These are phyloP conservation scores for Hirsutella minnesotensis DNA, from an alignment of 2,329 filamentous ascomycete species.

Conservation along the genomic window DNA sequence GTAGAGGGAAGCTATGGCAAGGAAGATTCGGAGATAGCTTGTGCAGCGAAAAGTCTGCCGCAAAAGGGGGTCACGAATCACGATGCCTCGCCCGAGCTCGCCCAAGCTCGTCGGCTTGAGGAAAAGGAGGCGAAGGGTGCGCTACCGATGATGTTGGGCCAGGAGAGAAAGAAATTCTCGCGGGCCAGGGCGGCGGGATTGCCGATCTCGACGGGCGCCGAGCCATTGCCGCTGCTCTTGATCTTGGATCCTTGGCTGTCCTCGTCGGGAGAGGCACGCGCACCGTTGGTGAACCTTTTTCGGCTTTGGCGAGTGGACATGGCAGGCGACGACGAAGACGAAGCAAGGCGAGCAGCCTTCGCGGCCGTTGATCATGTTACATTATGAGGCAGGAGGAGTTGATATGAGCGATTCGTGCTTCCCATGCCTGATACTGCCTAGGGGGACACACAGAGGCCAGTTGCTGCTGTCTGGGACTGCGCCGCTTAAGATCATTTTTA, in stretches of 20 bases:
- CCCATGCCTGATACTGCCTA: too few relatives aligned
- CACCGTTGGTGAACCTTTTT: constrained; percentile 24
- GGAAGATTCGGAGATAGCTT: constrained; percentile 69
- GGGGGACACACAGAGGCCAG: too few relatives aligned
- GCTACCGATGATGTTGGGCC: constrained; percentile 72
- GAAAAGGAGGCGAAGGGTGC: constrained; percentile 15
- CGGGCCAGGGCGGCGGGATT: constrained; percentile 19
- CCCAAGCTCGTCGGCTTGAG: neutral
- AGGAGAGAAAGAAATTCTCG: constrained; percentile 76
- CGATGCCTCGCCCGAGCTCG: too few relatives aligned
- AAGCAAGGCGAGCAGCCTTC: too few relatives aligned
- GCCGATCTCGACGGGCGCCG: constrained; percentile 21
- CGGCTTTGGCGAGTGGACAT: constrained; percentile 29
- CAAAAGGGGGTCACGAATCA: constrained; percentile 4
- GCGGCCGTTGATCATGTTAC: too few relatives aligned
- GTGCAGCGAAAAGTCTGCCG: neutral
- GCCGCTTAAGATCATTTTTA: too few relatives aligned
- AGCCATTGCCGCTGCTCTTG: constrained; percentile 39
- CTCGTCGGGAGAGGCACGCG: constrained; percentile 16
- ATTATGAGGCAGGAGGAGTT: too few relatives aligned
- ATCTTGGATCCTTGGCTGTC: constrained; percentile 15
- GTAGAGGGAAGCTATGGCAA: constrained; percentile 85
- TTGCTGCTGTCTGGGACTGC: too few relatives aligned
- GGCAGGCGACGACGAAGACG: constrained; percentile 6
- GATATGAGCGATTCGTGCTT: too few relatives aligned